A percentile compares a stretch with the other conserved stretches of the same genome.
These are phyloP conservation scores for Leishmania lainsoni DNA, from an alignment of 208 protist genomes.

Conservation along the genomic window DNA sequence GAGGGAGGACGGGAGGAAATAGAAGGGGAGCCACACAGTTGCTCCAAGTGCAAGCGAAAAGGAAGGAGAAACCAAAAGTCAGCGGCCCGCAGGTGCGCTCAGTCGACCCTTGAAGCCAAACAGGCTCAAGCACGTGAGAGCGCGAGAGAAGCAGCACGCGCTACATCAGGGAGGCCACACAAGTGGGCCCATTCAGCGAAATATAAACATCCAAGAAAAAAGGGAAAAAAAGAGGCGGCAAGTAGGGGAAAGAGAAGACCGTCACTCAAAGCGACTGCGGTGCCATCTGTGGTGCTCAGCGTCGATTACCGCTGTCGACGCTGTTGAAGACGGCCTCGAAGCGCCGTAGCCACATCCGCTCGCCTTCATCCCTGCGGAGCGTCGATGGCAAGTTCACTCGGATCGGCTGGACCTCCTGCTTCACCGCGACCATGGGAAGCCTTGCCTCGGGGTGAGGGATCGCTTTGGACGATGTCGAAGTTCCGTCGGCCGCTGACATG, in stretches of 20 bases:
- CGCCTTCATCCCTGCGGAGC: constrained; percentile 34
- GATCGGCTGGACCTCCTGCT: constrained; percentile 58
- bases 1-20: background rate
- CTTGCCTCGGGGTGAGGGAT: background rate
- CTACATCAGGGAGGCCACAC: background rate
- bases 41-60: background rate
- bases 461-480: constrained; percentile 13
- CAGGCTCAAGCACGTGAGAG: background rate
- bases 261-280: background rate
- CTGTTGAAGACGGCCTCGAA: constrained; percentile 33
- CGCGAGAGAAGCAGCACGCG: background rate
- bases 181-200: background rate
- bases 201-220: background rate
- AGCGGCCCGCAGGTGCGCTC: background rate
- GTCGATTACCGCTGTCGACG: background rate
- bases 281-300: background rate
- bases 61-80: background rate
- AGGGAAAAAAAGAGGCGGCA: no score
- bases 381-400: constrained; percentile 54
- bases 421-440: constrained; percentile 38
- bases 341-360: constrained; percentile 46
- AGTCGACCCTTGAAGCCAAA: background rate
- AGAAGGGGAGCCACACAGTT: background rate
- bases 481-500: background rate
- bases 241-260: no score